phyloP scores from a whole-genome alignment of 1,284 basidiomycete genomes.

The Marasmius oreades region DNA sequence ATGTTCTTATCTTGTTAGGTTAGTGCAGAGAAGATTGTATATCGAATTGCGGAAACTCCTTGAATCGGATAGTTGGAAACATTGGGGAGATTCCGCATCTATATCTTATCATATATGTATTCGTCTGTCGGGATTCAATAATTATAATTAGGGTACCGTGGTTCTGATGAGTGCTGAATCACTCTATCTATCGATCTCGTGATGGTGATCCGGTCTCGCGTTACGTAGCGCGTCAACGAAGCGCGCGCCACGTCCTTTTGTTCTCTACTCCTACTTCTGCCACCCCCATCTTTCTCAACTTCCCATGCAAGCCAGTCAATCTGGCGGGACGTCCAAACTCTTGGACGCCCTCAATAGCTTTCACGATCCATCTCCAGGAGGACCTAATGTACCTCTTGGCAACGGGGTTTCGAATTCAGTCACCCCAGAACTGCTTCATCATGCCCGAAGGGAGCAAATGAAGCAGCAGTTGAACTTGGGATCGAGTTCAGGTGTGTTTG shows the following conservation, averaged over 20 bases:
- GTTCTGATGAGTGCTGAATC: too few relatives aligned
- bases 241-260: too few relatives aligned
- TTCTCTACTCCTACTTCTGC: neutral
- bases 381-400: neutral
- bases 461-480: neutral
- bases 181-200: too few relatives aligned
- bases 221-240: too few relatives aligned
- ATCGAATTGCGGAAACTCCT: conserved; percentile 9
- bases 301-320: neutral
- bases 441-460: neutral
- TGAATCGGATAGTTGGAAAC: neutral
- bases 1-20: conserved; percentile 7
- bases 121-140: too few relatives aligned
- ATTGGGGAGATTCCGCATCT: too few relatives aligned
- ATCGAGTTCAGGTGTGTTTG: neutral
- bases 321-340: conserved; percentile 6
- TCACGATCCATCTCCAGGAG: neutral
- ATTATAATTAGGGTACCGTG: too few relatives aligned
- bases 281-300: neutral
- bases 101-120: too few relatives aligned
- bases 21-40: conserved; percentile 14
- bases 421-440: neutral
- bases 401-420: neutral
- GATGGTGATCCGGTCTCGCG: too few relatives aligned
- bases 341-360: conserved; percentile 13